Evolutionary conservation across 2,329 filamentous ascomycete genomes (phyloP).

Genomic region (Bipolaris cookei): DNA sequence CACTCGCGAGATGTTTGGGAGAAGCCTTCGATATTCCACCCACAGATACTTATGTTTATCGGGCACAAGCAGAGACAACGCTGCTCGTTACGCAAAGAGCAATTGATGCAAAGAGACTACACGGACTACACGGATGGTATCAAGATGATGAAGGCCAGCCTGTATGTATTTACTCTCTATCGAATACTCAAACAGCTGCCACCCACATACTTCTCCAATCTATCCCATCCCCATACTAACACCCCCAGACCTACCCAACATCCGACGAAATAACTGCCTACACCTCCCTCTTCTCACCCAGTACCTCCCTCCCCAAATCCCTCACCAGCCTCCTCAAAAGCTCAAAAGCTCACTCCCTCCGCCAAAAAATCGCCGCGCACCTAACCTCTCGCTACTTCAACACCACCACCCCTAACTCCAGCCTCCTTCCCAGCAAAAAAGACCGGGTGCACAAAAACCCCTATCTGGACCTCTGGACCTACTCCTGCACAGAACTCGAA

Average conservation of each 20-base stretch:
- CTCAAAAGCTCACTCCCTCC: conserved; percentile 68
- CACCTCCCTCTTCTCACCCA: conserved; percentile 64
- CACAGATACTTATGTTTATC: conserved; percentile 58
- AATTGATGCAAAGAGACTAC: conserved; percentile 54
- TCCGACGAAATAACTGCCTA: conserved; percentile 68
- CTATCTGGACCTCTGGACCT: conserved; percentile 71
- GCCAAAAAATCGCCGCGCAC: conserved; percentile 62
- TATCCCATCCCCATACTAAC: neutral
- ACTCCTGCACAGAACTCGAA: conserved; percentile 68
- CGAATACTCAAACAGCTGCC: neutral
- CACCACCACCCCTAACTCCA: conserved; percentile 13
- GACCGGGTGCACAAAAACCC: conserved; percentile 64
- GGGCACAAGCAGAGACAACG: conserved; percentile 59
- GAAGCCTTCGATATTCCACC: conserved; percentile 55
- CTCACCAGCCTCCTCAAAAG: conserved; percentile 69
- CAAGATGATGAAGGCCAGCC: conserved; percentile 50
- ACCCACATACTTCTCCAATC: neutral
- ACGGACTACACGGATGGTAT: conserved; percentile 61
- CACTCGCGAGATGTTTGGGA: conserved; percentile 55
- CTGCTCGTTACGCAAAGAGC: conserved; percentile 58
- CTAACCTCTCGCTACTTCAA: conserved; percentile 62
- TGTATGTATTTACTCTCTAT: conserved; percentile 16
- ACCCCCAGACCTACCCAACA: conserved; percentile 25
- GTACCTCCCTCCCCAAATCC: conserved; percentile 64
- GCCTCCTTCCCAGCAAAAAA: conserved; percentile 37